Percentiles rank a stretch among this genome's conserved stretches.
Conservation (phyloP, 768 basidiomycete species). For the Cystobasidium ongulense region DNA sequence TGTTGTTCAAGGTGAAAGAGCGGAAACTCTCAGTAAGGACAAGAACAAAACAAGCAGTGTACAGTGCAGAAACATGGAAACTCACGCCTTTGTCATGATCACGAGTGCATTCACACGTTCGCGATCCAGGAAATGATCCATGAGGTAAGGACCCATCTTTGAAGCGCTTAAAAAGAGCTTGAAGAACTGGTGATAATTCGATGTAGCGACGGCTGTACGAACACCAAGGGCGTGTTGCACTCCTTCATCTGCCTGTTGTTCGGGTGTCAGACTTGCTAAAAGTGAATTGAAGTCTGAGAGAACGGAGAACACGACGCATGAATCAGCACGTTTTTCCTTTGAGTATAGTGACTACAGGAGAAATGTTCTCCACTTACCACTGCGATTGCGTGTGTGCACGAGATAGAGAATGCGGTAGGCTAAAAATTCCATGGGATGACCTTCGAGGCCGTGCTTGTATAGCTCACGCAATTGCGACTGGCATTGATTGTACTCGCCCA, state of each 20-base stretch:
- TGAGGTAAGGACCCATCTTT: slow-evolving; percentile 97
- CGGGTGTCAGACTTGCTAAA: slow-evolving; percentile 91
- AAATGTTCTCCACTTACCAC: slow-evolving; percentile 57
- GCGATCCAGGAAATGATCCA: slow-evolving; percentile 94
- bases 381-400: slow-evolving; percentile 82
- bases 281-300: slow-evolving; percentile 79
- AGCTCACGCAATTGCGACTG: slow-evolving; percentile 79
- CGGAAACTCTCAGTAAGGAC: background rate
- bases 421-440: slow-evolving; percentile 89
- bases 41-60: slow-evolving; percentile 2
- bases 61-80: slow-evolving; percentile 35
- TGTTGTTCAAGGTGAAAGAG: slow-evolving; percentile 43
- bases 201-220: slow-evolving; percentile 77
- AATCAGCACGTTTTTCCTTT: background rate
- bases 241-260: slow-evolving; percentile 70
- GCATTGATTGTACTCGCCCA: slow-evolving; percentile 98
- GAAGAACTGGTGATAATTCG: slow-evolving; percentile 91
- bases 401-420: slow-evolving; percentile 96
- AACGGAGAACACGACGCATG: background rate
- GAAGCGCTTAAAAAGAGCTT: slow-evolving; percentile 71
- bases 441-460: slow-evolving; percentile 86
- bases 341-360: background rate
- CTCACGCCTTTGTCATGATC: slow-evolving; percentile 88
- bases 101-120: slow-evolving; percentile 79
- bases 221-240: slow-evolving; percentile 84